Conservation (phyloP, 345 rosid genomes). For the Gossypium bickii region DNA sequence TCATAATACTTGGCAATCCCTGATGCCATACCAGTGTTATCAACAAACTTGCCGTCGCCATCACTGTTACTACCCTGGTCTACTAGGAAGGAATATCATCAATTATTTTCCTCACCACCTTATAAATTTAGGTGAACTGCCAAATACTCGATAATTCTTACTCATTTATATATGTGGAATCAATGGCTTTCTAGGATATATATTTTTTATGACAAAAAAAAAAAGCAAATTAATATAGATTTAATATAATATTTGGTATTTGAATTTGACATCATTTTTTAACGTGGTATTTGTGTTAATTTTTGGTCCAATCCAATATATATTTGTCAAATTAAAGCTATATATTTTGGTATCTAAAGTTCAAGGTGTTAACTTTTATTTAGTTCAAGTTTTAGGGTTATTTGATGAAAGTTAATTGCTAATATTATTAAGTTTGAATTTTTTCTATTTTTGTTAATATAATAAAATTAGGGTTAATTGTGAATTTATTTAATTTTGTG, state of each 20-base stretch:
- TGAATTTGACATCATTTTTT: too few species aligned
- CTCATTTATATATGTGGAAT: not conserved
- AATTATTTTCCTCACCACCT: not conserved
- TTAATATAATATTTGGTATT: not conserved
- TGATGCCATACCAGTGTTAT: not conserved
- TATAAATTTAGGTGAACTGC: slow-evolving; percentile 5
- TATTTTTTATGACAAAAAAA: not conserved
- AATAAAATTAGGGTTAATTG: too few species aligned
- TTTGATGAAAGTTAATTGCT: too few species aligned
- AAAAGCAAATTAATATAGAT: not conserved
- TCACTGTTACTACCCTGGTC: not conserved
- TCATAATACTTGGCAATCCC: not conserved
- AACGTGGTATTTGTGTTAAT: too few species aligned
- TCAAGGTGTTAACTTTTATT: too few species aligned
- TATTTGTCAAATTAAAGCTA: too few species aligned
- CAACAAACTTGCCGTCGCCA: not conserved
- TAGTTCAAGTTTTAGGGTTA: too few species aligned
- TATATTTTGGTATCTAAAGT: too few species aligned
- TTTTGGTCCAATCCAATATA: too few species aligned
- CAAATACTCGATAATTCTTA: not conserved
- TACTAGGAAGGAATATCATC: not conserved
- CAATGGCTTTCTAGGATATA: not conserved
- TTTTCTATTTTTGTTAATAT: too few species aligned
- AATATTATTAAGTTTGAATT: too few species aligned
- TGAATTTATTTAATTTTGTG: too few species aligned